Percentiles rank a stretch among this genome's conserved stretches.
These are phyloP conservation scores for Pleurotus eryngii DNA, from an alignment of 768 basidiomycete genomes.

Conservation along the genomic window DNA sequence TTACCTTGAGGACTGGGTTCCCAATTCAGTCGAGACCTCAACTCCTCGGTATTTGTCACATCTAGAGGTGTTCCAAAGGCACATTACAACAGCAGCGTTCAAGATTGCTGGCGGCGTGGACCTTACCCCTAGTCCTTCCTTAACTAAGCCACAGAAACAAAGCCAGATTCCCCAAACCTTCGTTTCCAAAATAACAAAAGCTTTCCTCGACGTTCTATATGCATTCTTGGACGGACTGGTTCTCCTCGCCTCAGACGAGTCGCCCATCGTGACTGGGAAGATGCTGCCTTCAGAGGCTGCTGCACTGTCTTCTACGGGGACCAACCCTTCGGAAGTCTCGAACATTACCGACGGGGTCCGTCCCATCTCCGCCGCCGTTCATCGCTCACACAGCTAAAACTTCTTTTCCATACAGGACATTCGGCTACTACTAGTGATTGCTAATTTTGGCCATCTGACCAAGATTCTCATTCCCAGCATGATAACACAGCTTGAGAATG, in stretches of 20 bases:
- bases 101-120: constrained; percentile 80
- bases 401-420: constrained; percentile 56
- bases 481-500: constrained; percentile 74
- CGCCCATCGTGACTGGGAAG: constrained; percentile 41
- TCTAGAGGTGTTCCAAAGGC: constrained; percentile 78
- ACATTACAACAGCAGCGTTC: constrained; percentile 71
- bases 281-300: constrained; percentile 24
- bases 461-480: constrained; percentile 71
- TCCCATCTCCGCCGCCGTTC: constrained; percentile 12
- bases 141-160: constrained; percentile 54
- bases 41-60: constrained; percentile 74
- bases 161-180: constrained; percentile 61
- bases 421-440: constrained; percentile 82
- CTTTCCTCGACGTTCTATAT: constrained; percentile 84
- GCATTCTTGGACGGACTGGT: constrained; percentile 85
- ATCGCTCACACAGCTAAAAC: not conserved
- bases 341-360: constrained; percentile 64
- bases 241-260: constrained; percentile 71
- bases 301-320: constrained; percentile 25
- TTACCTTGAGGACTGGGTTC: constrained; percentile 82
- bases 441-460: constrained; percentile 81
- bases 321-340: constrained; percentile 53
- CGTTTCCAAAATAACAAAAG: constrained; percentile 69
- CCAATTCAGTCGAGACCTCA: constrained; percentile 56
- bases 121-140: constrained; percentile 36